These are phyloP conservation scores for Ophiostoma sp. DNA, from an alignment of 2,329 filamentous ascomycete genomes.

Conservation along the genomic window DNA sequence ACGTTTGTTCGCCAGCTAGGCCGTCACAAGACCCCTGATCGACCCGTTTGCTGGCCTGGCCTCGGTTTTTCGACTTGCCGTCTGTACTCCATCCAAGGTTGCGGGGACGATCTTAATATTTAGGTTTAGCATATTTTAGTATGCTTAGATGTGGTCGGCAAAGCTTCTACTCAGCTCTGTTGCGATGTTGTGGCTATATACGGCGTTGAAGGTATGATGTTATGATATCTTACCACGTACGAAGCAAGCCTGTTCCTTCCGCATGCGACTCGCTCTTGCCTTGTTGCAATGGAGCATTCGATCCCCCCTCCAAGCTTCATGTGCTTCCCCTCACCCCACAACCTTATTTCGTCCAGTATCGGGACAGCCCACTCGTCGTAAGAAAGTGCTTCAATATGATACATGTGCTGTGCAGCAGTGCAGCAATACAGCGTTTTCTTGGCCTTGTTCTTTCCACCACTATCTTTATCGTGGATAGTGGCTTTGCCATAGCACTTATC, in stretches of 20 bases:
- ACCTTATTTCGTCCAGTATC: slow-evolving; percentile 16
- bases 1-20: background rate
- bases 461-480: background rate
- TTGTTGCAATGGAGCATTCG: slow-evolving; percentile 4
- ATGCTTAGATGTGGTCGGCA: background rate
- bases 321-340: slow-evolving; percentile 2
- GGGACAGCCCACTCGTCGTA: background rate
- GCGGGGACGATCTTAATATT: background rate
- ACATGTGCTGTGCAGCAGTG: background rate
- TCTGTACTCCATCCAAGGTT: slow-evolving; percentile 21
- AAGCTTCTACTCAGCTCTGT: too few species aligned
- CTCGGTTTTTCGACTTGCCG: slow-evolving; percentile 24
- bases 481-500: background rate
- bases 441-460: background rate
- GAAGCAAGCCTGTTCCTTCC: too few species aligned
- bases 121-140: background rate
- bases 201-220: too few species aligned
- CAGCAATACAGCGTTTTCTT: background rate
- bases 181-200: too few species aligned
- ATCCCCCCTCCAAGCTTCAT: background rate
- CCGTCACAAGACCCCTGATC: slow-evolving; percentile 19
- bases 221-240: too few species aligned
- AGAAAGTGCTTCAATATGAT: background rate
- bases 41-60: slow-evolving; percentile 21
- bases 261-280: background rate